Conservation (phyloP, 2,329 filamentous ascomycete species). For the Lecanicillium sp. region DNA sequence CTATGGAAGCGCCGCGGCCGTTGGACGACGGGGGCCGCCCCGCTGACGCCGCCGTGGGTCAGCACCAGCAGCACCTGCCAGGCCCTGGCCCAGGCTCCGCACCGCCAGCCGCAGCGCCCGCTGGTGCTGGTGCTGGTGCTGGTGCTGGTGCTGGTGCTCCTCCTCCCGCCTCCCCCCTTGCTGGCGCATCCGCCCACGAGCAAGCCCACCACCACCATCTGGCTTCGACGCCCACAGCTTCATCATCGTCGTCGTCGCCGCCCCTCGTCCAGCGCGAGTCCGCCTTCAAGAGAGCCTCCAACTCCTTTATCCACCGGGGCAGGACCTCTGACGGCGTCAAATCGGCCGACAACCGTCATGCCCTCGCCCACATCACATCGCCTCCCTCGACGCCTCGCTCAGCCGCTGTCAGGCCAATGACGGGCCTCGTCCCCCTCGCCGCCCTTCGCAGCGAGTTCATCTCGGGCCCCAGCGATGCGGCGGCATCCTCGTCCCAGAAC, state of each 20-base stretch:
- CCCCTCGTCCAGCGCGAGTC: constrained; percentile 3
- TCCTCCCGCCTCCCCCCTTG: neutral
- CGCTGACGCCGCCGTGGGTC: neutral
- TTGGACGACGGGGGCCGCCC: constrained; percentile 1
- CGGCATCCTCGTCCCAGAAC: constrained; percentile 32
- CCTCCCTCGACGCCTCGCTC: constrained; percentile 8
- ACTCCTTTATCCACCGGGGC: constrained; percentile 7
- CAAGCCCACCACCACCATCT: constrained; percentile 3
- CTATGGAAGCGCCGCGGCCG: constrained; percentile 11
- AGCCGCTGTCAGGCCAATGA: constrained; percentile 21
- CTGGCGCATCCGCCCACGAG: constrained; percentile 2
- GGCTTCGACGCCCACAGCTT: neutral
- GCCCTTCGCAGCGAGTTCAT: constrained; percentile 32
- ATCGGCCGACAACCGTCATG: constrained; percentile 1
- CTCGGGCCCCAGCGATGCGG: constrained; percentile 10
- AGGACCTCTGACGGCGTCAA: constrained; percentile 1
- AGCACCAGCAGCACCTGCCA: neutral
- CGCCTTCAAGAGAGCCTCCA: constrained; percentile 9
- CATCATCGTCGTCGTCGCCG: constrained; percentile 2
- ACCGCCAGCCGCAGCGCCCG: constrained; percentile 5
- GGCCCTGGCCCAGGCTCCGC: neutral
- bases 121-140: neutral
- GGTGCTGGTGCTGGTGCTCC: neutral
- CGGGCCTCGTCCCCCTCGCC: constrained; percentile 26
- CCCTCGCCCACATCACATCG: constrained; percentile 1